A percentile compares a stretch with the other conserved stretches of the same genome.
Evolutionary conservation across 169 alveolate species (phyloP).

Genomic region (Eimeria tenella): DNA sequence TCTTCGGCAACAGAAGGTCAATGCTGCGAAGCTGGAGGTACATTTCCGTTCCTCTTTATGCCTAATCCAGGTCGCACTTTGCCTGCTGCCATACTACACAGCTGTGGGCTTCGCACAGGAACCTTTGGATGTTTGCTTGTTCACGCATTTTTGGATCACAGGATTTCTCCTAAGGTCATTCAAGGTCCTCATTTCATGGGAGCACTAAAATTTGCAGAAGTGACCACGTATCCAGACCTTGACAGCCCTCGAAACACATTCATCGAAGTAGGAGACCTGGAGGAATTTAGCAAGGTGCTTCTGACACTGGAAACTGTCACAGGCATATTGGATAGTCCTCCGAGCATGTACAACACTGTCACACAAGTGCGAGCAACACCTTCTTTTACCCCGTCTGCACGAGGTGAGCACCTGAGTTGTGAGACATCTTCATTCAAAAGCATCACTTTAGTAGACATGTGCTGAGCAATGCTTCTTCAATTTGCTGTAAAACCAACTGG

Average conservation of each 20-base stretch:
- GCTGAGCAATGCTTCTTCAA: too few species aligned
- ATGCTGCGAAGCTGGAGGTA: conserved; percentile 23
- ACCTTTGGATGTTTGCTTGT: neutral
- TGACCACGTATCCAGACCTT: conserved; percentile 55
- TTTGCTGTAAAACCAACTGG: too few species aligned
- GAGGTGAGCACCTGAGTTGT: conserved; percentile 20
- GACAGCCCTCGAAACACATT: neutral
- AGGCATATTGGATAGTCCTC: conserved; percentile 31
- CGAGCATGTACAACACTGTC: conserved; percentile 52
- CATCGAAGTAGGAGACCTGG: conserved; percentile 47
- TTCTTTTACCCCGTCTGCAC: conserved; percentile 6
- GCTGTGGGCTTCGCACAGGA: too few species aligned
- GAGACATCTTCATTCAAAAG: neutral
- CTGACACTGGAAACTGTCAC: conserved; percentile 38
- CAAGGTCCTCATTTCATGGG: conserved; percentile 73
- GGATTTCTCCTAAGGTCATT: conserved; percentile 39
- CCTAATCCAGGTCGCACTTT: neutral
- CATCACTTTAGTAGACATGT: too few species aligned
- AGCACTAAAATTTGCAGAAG: conserved; percentile 60
- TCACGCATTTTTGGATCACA: neutral
- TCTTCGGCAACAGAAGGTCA: conserved; percentile 29
- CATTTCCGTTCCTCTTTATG: neutral
- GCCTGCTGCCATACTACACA: neutral
- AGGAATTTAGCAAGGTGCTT: conserved; percentile 29
- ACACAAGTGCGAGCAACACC: conserved; percentile 58